Conservation (phyloP, 1,284 basidiomycete genomes). For the Heterobasidion parviporum region DNA sequence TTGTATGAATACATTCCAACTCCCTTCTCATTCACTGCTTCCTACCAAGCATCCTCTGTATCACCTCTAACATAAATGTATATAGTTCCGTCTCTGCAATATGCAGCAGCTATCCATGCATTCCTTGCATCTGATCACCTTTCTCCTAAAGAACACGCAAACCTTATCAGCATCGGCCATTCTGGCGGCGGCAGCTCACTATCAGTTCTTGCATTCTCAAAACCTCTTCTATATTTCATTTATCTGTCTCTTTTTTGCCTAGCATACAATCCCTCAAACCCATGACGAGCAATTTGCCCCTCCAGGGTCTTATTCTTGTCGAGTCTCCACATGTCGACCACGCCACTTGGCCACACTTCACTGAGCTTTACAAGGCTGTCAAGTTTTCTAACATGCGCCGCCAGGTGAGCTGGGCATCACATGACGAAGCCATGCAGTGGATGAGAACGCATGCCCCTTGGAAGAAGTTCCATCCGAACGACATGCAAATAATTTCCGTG, state of each 20-base stretch:
- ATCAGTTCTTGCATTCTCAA: background rate
- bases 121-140: constrained; percentile 11
- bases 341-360: constrained; percentile 8
- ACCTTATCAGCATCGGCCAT: constrained; percentile 13
- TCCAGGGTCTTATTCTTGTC: constrained; percentile 5
- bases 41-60: background rate
- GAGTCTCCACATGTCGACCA: constrained; percentile 11
- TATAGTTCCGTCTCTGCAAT: constrained; percentile 10
- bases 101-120: constrained; percentile 10
- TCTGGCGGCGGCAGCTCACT: constrained; percentile 12
- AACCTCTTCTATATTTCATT: background rate
- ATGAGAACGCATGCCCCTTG: constrained; percentile 10
- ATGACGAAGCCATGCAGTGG: constrained; percentile 12
- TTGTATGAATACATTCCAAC: constrained; percentile 1
- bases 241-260: background rate
- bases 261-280: background rate
- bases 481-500: constrained; percentile 7
- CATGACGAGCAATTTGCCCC: background rate
- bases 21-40: background rate
- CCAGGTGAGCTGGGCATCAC: constrained; percentile 9
- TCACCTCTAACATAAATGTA: background rate
- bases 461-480: constrained; percentile 12
- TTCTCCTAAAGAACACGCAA: constrained; percentile 6
- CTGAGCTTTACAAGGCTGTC: constrained; percentile 6
- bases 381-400: constrained; percentile 9